Evolutionary conservation across 2,329 filamentous ascomycete genomes (phyloP).

Genomic region (Grosmannia huntii): DNA sequence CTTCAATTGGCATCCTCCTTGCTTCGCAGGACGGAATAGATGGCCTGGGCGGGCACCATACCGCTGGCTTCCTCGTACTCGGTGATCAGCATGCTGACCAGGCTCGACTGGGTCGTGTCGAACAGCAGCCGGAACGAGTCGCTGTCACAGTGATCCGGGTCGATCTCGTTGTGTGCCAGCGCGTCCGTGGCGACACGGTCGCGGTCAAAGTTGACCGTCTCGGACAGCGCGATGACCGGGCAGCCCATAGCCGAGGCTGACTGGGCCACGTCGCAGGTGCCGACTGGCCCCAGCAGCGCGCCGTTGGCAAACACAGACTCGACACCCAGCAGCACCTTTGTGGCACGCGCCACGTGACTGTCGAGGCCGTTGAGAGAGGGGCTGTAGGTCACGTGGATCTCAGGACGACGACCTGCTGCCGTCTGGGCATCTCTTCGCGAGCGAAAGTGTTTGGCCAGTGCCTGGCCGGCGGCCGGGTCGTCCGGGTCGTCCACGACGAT

Average conservation of each 20-base stretch:
- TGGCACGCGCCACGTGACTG: constrained; percentile 53
- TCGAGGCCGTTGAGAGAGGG: constrained; percentile 64
- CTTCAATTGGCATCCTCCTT: constrained; percentile 40
- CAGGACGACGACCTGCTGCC: not conserved
- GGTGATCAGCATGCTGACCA: constrained; percentile 79
- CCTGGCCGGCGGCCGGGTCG: constrained; percentile 36
- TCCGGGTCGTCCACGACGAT: constrained; percentile 65
- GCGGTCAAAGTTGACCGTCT: constrained; percentile 85
- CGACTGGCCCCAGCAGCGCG: constrained; percentile 73
- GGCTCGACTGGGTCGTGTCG: constrained; percentile 79
- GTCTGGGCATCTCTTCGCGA: too few species aligned
- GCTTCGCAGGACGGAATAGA: constrained; percentile 50
- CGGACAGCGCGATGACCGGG: constrained; percentile 79
- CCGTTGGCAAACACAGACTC: constrained; percentile 96
- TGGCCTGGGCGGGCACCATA: constrained; percentile 71
- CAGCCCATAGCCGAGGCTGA: constrained; percentile 63
- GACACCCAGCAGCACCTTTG: constrained; percentile 70
- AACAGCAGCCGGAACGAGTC: constrained; percentile 59
- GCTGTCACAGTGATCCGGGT: constrained; percentile 51
- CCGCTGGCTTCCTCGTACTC: constrained; percentile 91
- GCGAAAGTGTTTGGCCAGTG: constrained; percentile 54
- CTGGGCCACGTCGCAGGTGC: constrained; percentile 78
- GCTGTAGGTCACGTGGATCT: constrained; percentile 57
- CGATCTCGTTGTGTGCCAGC: constrained; percentile 89
- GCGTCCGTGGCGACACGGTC: constrained; percentile 82